phyloP scores from a whole-genome alignment of 163 green algal genomes.

The Coccomyxa subellipsoidea region DNA sequence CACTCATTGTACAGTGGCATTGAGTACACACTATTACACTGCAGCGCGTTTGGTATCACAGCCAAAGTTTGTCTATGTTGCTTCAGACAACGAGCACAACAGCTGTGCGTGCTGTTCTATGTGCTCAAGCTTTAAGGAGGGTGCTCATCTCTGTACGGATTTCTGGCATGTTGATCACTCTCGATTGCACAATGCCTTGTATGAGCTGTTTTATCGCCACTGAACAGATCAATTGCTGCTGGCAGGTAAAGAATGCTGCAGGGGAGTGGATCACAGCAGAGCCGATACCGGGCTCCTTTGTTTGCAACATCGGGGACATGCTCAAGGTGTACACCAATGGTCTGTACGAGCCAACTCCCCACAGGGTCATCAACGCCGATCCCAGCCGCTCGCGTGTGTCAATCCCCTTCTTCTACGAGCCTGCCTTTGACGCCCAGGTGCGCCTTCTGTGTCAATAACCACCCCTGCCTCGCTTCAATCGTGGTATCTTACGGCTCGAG shows the following conservation, averaged over 20 bases:
- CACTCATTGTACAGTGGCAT: not conserved
- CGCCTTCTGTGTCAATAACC: conserved; percentile 30
- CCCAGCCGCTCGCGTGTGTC: conserved; percentile 35
- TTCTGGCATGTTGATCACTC: not conserved
- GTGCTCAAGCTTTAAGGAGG: too few species aligned
- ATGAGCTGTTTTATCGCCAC: too few species aligned
- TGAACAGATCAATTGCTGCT: too few species aligned
- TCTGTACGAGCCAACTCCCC: conserved; percentile 52
- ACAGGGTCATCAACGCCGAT: conserved; percentile 58
- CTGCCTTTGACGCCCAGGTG: conserved; percentile 46
- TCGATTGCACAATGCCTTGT: not conserved
- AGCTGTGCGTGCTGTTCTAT: too few species aligned
- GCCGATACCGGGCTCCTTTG: conserved; percentile 43
- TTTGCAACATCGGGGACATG: conserved; percentile 70
- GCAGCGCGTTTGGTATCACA: too few species aligned
- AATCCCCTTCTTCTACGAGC: conserved; percentile 70
- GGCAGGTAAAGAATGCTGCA: conserved; percentile 45
- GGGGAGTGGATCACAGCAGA: conserved; percentile 43
- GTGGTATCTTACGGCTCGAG: not conserved
- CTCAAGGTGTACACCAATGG: conserved; percentile 53
- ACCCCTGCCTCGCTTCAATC: not conserved
- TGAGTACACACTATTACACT: not conserved
- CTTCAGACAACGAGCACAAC: too few species aligned
- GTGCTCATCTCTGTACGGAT: too few species aligned
- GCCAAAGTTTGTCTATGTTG: too few species aligned